Base-by-base conservation (phyloP, 2,329 filamentous ascomycete genomes). In the Phaeosphaeriaceae sp. region DNA sequence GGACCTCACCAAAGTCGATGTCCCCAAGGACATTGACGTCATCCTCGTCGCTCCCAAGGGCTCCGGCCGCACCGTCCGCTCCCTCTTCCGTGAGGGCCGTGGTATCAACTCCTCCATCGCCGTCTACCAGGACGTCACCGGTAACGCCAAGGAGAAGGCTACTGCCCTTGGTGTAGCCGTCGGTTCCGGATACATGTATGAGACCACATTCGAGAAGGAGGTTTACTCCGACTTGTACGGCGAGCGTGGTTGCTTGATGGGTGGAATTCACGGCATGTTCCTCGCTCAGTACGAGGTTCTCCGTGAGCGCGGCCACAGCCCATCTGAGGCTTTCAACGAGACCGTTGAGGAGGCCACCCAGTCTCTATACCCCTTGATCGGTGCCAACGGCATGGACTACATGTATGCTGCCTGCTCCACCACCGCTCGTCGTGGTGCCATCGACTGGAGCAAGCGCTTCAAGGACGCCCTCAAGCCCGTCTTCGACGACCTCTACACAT, bases 191-290 rank as follows among this genome's bases (percentile, higher is more conserved):
- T 99, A 99, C 89, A 92, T 99, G 74, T 99, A 99, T 89, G 92
- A 98, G 91, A 99, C 95, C 79, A 99, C 95, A 80, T 99, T 99
- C 79, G 91, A 99, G 89, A 99, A 99, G 91, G 95, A 99, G 87
- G 95, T 99, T 80, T 97, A 97, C 91, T 97, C 93, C 65, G 95
- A 98, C 84, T 90, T 99, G 72, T 99, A 99, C 87, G 95, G 95
- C 83, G 95, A 99, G 91, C 94, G 95, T 85, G 95, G 95, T 80
- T 99, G 95, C 90, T 87, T 99, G 78, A 99, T 99, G 95, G 95
- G 95, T 75, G 95, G 95, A 83, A 99, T 99, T 84, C 95, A 99
- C 89, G 95, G 95, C 81, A 99, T 99, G 95, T 99, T 99, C 92
- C 93, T 99, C 72, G 95, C 95, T 64, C 95, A 99, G 87, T 99